Percentiles rank a stretch among this genome's conserved stretches.
Evolutionary conservation across 306 rosid genomes (phyloP).

Genomic region (Fragaria vesca): DNA sequence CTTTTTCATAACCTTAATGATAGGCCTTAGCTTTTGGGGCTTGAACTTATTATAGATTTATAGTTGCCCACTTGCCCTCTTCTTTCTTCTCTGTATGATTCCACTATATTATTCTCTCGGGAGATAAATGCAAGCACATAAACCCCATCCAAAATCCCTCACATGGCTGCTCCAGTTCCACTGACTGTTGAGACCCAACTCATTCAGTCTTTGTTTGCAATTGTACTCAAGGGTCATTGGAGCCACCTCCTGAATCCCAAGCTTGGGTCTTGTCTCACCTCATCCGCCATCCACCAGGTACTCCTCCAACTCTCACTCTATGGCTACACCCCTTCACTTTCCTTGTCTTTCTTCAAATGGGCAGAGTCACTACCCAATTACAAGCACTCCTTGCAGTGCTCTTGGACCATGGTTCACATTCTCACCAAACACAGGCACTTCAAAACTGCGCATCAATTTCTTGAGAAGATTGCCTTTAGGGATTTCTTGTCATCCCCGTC

Average conservation of each 20-base stretch:
- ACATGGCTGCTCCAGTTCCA: conserved; percentile 39
- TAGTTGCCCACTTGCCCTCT: too few relatives aligned
- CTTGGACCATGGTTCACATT: conserved; percentile 73
- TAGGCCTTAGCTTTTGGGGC: not conserved
- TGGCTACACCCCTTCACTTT: conserved; percentile 41
- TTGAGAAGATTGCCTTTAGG: conserved; percentile 61
- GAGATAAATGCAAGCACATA: not conserved
- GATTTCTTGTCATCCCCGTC: conserved; percentile 69
- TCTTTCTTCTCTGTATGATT: too few relatives aligned
- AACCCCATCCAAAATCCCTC: not conserved
- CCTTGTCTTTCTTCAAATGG: conserved; percentile 79
- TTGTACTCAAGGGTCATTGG: conserved; percentile 70
- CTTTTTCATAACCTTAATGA: too few relatives aligned
- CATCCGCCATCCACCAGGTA: conserved; percentile 52
- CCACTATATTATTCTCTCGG: too few relatives aligned
- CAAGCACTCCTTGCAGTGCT: conserved; percentile 67
- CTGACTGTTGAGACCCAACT: conserved; percentile 32
- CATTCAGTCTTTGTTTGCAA: conserved; percentile 44
- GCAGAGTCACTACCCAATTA: conserved; percentile 49
- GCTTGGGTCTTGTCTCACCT: conserved; percentile 39
- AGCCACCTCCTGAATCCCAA: conserved; percentile 50
- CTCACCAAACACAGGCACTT: conserved; percentile 56
- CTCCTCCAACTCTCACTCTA: conserved; percentile 52
- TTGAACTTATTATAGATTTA: too few relatives aligned
- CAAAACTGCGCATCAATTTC: conserved; percentile 62